These are phyloP conservation scores for Fusarium papillatum DNA, from an alignment of 2,329 filamentous ascomycete species.

Conservation along the genomic window DNA sequence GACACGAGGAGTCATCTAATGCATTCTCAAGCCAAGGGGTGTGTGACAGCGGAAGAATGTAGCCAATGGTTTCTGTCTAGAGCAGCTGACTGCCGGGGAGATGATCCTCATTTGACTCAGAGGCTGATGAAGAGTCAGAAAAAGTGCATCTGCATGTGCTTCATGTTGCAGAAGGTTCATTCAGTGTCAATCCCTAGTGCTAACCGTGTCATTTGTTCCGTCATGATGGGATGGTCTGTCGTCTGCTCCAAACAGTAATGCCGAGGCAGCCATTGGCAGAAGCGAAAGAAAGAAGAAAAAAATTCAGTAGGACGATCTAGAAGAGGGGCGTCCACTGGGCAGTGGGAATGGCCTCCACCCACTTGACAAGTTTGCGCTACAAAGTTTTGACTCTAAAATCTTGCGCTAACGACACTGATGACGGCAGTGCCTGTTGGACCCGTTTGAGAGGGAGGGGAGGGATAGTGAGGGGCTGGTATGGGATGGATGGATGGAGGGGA, in stretches of 20 bases:
- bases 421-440: slow-evolving; percentile 40
- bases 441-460: slow-evolving; percentile 15
- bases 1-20: slow-evolving; percentile 35
- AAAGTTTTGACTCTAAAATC: slow-evolving; percentile 40
- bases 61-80: slow-evolving; percentile 24
- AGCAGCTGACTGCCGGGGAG: slow-evolving; percentile 30
- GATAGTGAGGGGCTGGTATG: slow-evolving; percentile 27
- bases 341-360: slow-evolving; percentile 23
- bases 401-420: slow-evolving; percentile 42
- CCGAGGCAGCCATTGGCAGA: slow-evolving; percentile 38
- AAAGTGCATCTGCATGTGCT: slow-evolving; percentile 23
- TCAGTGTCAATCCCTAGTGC: background rate
- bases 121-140: slow-evolving; percentile 25
- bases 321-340: slow-evolving; percentile 31
- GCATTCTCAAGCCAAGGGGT: slow-evolving; percentile 23
- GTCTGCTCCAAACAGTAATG: slow-evolving; percentile 31
- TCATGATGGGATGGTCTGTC: slow-evolving; percentile 1
- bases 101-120: slow-evolving; percentile 37
- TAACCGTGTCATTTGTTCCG: background rate
- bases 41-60: slow-evolving; percentile 28
- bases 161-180: slow-evolving; percentile 30
- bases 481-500: background rate
- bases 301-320: slow-evolving; percentile 20
- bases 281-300: slow-evolving; percentile 18
- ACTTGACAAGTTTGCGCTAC: slow-evolving; percentile 25